Evolutionary conservation across 1,139 yeast genomes (phyloP), one percentile per base, ranked within the genome.

Genomic region (Wickerhamomyces sp.): DNA sequence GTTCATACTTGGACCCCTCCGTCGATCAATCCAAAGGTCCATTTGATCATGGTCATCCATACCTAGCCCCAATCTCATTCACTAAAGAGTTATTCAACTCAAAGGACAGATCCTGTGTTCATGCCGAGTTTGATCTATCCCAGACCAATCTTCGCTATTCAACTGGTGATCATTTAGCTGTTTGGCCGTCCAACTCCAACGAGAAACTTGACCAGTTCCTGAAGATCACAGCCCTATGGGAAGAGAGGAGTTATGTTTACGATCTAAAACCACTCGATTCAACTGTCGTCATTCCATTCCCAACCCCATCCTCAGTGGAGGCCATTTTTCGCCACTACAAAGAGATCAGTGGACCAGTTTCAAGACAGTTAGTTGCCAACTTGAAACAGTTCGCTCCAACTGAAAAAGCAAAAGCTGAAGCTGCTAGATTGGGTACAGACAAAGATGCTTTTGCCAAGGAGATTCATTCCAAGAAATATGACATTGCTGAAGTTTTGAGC

Each of bases 161-260:
- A 43, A 93, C 99, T 10, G 99, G 99, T 64, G 99, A 93, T 64
- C 99, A 93, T 67, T 71, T 93, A 56, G 98, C 96, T 11, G 72
- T 93, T 49, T 87, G 97, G 95, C 93, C 98, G 36, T 88, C 94
- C 37, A 93, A 93, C 66, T 73, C 95, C 5, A 75, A 84, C 61
- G 89, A 83, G 61, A 81, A 87, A 59, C 83, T 90, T 38, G 73
- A 71, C 18, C 71, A 74, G 37, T 85, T 93, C 57, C 68, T 85
- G 51, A 59, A 70, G 42, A 81, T 87, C 10, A 79, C 91, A 52
- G 84, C 79, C 35, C 72, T 93, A 50, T 59, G 66, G 30, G 73
- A 70, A 37, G 79, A 78, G 56, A 72, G 72, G 50, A 71, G 81
- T 47, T 60, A 64, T 4, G 85, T 86, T 7, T 78, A 90, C 57